Evolutionary conservation across 148 eudicot species (phyloP).

Genomic region (Camellia granthamiana): DNA sequence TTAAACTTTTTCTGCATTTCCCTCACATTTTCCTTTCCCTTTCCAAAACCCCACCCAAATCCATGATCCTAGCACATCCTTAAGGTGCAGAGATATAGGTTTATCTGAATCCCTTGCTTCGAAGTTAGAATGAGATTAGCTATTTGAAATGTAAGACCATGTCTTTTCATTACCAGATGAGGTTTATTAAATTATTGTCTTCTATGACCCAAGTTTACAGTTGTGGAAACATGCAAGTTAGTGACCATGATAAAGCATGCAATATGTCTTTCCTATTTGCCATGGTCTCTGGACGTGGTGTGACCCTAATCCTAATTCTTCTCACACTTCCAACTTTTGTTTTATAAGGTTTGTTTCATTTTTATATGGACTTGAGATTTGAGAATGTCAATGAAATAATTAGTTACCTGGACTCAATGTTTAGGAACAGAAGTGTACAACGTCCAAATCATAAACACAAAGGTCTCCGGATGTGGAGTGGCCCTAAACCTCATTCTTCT

Average conservation of each 20-base stretch:
- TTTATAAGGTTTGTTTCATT: background rate
- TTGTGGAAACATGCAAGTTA: background rate
- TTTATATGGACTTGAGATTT: background rate
- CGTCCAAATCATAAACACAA: background rate
- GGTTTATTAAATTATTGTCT: no score
- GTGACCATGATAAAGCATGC: background rate
- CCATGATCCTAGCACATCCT: no score
- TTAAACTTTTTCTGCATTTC: no score
- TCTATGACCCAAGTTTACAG: background rate
- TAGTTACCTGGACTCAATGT: background rate
- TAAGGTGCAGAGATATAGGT: no score
- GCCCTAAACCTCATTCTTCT: background rate
- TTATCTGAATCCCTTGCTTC: no score
- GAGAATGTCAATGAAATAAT: background rate
- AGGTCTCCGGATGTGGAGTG: background rate
- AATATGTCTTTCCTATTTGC: background rate
- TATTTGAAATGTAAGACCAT: no score
- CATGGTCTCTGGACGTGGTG: background rate
- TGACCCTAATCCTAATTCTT: background rate
- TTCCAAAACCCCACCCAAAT: no score
- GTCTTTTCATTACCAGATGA: no score
- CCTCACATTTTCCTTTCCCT: no score
- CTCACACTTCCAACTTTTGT: background rate
- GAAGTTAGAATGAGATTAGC: no score
- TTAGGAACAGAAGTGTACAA: background rate